phyloP scores from a whole-genome alignment of 805 yeast genomes.

The Kluyveromyces nonfermentans region DNA sequence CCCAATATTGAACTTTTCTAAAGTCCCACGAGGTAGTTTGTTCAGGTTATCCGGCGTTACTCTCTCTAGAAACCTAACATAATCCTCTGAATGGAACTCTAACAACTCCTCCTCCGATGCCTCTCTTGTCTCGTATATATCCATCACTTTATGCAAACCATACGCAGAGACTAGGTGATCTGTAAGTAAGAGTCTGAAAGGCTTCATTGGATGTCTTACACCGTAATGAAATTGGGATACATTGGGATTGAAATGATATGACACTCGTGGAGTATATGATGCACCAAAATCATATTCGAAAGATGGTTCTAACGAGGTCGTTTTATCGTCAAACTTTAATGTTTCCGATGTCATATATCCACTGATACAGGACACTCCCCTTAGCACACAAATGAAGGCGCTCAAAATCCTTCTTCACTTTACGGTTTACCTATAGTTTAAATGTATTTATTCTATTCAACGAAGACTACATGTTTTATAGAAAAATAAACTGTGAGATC shows the following conservation, averaged over 20 bases:
- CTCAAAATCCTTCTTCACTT: neutral
- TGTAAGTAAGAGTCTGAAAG: conserved; percentile 97
- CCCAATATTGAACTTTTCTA: conserved; percentile 76
- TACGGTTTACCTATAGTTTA: neutral
- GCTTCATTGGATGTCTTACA: conserved; percentile 94
- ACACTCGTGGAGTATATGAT: conserved; percentile 49
- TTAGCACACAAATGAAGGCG: neutral
- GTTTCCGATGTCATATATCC: conserved; percentile 22
- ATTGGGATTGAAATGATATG: conserved; percentile 80
- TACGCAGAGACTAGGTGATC: conserved; percentile 95
- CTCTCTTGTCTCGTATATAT: conserved; percentile 91
- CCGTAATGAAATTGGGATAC: conserved; percentile 84
- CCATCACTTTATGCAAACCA: conserved; percentile 94
- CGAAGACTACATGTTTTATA: neutral
- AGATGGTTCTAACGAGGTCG: conserved; percentile 35
- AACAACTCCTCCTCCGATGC: conserved; percentile 98
- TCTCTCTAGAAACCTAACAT: conserved; percentile 81
- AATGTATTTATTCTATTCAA: conserved; percentile 1
- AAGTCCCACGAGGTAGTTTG: conserved; percentile 77
- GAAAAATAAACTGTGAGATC: too few relatives aligned
- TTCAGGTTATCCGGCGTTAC: conserved; percentile 91
- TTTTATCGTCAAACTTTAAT: conserved; percentile 34
- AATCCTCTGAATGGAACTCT: conserved; percentile 96
- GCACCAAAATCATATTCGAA: conserved; percentile 33
- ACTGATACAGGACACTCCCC: neutral